A percentile compares a stretch with the other conserved stretches of the same genome.
These are phyloP conservation scores for Scheffersomyces titani DNA, from an alignment of 1,139 yeast genomes.

Conservation along the genomic window DNA sequence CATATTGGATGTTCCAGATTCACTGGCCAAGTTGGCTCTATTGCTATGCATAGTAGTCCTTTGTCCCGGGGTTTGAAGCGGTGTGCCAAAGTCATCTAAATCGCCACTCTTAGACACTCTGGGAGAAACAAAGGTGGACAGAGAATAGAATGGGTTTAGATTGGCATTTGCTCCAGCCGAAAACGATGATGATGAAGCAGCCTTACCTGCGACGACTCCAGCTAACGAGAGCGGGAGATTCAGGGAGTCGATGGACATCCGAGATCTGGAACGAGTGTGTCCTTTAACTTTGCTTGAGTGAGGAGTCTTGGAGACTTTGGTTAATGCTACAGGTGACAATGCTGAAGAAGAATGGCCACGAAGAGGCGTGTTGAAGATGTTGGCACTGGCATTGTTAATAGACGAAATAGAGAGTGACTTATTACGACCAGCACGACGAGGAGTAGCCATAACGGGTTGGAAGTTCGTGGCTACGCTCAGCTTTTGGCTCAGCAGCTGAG, in stretches of 20 bases:
- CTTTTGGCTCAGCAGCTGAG: not conserved
- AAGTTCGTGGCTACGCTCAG: conserved; percentile 6
- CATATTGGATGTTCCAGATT: not conserved
- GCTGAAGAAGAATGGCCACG: conserved; percentile 15
- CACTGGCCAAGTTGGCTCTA: conserved; percentile 4
- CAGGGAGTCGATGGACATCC: conserved; percentile 39
- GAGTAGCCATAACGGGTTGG: conserved; percentile 23
- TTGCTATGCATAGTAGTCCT: conserved; percentile 3
- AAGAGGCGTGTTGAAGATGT: conserved; percentile 32
- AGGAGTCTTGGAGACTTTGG: conserved; percentile 35
- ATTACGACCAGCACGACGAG: conserved; percentile 30
- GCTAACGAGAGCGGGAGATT: conserved; percentile 11
- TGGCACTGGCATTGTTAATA: conserved; percentile 6
- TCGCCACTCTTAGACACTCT: conserved; percentile 29
- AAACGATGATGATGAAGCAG: conserved; percentile 13
- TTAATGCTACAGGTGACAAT: conserved; percentile 26
- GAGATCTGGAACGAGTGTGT: conserved; percentile 44
- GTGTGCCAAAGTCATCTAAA: conserved; percentile 34
- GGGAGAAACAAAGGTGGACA: conserved; percentile 43
- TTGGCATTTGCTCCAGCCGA: conserved; percentile 15
- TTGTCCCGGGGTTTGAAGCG: conserved; percentile 31
- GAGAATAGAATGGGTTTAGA: conserved; percentile 50
- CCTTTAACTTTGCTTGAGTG: conserved; percentile 28
- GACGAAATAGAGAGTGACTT: conserved; percentile 35
- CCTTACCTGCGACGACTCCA: conserved; percentile 2